These are phyloP conservation scores for Colletotrichum chlorophyti DNA, from an alignment of 2,329 filamentous ascomycete genomes.

Conservation along the genomic window DNA sequence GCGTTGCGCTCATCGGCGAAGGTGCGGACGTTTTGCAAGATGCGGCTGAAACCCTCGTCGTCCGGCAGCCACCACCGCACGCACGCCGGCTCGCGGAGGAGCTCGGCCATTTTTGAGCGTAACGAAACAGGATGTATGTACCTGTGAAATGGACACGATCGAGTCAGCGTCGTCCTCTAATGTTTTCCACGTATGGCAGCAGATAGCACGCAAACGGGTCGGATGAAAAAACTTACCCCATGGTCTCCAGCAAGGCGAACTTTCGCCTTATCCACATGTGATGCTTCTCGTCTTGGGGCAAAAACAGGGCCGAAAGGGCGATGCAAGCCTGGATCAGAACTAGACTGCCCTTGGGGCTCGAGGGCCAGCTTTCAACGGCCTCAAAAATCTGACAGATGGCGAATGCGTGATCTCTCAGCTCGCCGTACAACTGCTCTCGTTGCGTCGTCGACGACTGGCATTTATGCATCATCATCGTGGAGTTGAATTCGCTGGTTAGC, in stretches of 20 bases:
- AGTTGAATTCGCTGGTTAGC: slow-evolving; percentile 78
- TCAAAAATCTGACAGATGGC: slow-evolving; percentile 81
- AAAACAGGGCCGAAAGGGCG: slow-evolving; percentile 77
- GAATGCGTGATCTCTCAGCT: slow-evolving; percentile 69
- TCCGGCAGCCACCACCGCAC: slow-evolving; percentile 90
- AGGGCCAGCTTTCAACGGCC: slow-evolving; percentile 75
- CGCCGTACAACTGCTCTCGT: slow-evolving; percentile 55
- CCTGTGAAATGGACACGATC: slow-evolving; percentile 54
- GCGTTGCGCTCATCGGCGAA: slow-evolving; percentile 82
- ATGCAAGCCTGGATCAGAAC: slow-evolving; percentile 78
- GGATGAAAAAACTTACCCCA: slow-evolving; percentile 67
- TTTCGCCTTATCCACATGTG: slow-evolving; percentile 81
- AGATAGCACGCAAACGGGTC: slow-evolving; percentile 13
- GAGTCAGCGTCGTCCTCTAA: slow-evolving; percentile 2
- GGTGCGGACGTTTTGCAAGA: slow-evolving; percentile 78
- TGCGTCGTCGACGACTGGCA: slow-evolving; percentile 70
- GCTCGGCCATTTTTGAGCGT: slow-evolving; percentile 75
- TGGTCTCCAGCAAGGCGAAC: slow-evolving; percentile 77
- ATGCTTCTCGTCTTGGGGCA: slow-evolving; percentile 77
- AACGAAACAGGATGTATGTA: slow-evolving; percentile 83
- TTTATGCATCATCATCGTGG: slow-evolving; percentile 80
- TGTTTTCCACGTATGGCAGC: neutral
- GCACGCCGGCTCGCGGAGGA: slow-evolving; percentile 76
- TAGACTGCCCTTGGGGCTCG: slow-evolving; percentile 72
- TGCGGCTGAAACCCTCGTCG: slow-evolving; percentile 75